phyloP scores from a whole-genome alignment of 768 basidiomycete genomes.

The Dacryopinax spathularia region DNA sequence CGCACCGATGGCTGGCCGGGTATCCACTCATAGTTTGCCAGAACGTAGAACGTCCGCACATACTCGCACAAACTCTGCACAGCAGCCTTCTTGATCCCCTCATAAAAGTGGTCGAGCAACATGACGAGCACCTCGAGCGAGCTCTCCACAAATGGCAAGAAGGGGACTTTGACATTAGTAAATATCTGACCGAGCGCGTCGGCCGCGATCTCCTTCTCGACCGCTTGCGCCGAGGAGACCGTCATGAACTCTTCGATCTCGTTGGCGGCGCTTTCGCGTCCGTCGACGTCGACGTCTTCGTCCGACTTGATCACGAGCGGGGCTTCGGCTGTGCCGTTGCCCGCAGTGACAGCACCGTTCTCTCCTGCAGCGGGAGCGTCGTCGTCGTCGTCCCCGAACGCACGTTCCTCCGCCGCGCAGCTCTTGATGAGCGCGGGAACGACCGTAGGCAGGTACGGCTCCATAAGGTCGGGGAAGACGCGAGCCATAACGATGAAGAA shows the following conservation, averaged over 20 bases:
- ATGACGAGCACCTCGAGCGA: constrained; percentile 63
- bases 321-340: constrained; percentile 52
- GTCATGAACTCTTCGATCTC: constrained; percentile 80
- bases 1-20: constrained; percentile 54
- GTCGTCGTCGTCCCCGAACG: constrained; percentile 32
- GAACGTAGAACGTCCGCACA: constrained; percentile 79
- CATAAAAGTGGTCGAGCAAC: constrained; percentile 83
- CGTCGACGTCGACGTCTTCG: constrained; percentile 39
- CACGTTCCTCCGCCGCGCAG: constrained; percentile 71
- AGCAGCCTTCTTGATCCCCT: constrained; percentile 90
- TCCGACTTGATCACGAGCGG: constrained; percentile 47
- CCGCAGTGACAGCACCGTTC: constrained; percentile 20
- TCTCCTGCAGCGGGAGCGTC: constrained; percentile 37
- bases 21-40: constrained; percentile 71
- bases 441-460: constrained; percentile 69
- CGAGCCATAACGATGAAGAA: constrained; percentile 99
- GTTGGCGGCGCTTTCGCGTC: constrained; percentile 50
- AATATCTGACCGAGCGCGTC: constrained; percentile 91
- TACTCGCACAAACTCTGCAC: constrained; percentile 78
- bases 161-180: constrained; percentile 60
- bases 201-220: constrained; percentile 98
- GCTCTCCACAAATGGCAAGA: constrained; percentile 81
- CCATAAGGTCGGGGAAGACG: constrained; percentile 90
- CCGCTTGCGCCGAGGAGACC: constrained; percentile 89
- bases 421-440: constrained; percentile 73